A percentile compares a stretch with the other conserved stretches of the same genome.
phyloP scores from a whole-genome alignment of 2,329 filamentous ascomycete species.

The Fusarium sp. region DNA sequence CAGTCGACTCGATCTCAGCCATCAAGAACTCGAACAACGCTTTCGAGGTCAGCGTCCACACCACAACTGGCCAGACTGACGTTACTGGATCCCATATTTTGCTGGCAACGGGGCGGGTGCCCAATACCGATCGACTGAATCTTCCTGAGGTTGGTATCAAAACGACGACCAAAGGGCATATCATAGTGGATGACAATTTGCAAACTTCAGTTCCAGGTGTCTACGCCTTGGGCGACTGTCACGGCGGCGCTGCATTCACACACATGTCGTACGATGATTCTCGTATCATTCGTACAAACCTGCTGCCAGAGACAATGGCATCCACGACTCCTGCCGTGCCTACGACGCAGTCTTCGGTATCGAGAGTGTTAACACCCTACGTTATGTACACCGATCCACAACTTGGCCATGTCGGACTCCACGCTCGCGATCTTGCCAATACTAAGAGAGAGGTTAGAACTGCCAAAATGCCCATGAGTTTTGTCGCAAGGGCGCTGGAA shows the following conservation, averaged over 20 bases:
- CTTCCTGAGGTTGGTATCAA: conserved; percentile 55
- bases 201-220: conserved; percentile 56
- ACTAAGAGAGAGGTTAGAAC: conserved; percentile 53
- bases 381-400: conserved; percentile 66
- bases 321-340: conserved; percentile 44
- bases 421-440: conserved; percentile 52
- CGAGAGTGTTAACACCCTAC: conserved; percentile 56
- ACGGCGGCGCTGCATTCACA: conserved; percentile 64
- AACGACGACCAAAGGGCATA: conserved; percentile 55
- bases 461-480: conserved; percentile 63
- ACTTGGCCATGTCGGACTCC: conserved; percentile 62
- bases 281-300: conserved; percentile 60
- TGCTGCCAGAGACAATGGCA: conserved; percentile 49
- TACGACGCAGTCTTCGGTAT: conserved; percentile 40
- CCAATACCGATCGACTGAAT: conserved; percentile 61
- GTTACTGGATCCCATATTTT: conserved; percentile 60
- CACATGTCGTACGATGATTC: conserved; percentile 68
- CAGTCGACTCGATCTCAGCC: conserved; percentile 44
- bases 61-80: conserved; percentile 37
- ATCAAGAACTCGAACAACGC: conserved; percentile 15
- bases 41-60: conserved; percentile 35
- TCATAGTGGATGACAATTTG: conserved; percentile 57
- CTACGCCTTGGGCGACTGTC: conserved; percentile 63
- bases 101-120: conserved; percentile 60
- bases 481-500: conserved; percentile 62